A percentile compares a stretch with the other conserved stretches of the same genome.
phyloP scores from a whole-genome alignment of 129 eudicot genomes.

The Logfia minima region DNA sequence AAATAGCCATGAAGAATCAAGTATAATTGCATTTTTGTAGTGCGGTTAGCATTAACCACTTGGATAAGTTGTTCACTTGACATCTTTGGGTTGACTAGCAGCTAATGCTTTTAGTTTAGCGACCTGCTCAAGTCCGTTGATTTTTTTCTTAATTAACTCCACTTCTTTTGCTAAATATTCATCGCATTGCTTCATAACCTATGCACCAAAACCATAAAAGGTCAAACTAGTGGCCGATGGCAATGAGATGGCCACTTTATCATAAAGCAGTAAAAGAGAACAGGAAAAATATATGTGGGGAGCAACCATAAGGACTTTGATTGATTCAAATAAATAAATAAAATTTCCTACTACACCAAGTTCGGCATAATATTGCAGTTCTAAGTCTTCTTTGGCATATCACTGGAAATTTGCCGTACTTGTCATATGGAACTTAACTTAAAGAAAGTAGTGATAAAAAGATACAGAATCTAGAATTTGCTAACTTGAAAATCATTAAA shows the following conservation, averaged over 20 bases:
- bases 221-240: neutral
- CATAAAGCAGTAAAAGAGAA: neutral
- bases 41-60: slow-evolving; percentile 17
- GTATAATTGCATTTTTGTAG: slow-evolving; percentile 30
- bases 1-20: slow-evolving; percentile 18
- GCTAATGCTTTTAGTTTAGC: slow-evolving; percentile 44
- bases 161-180: slow-evolving; percentile 59
- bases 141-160: slow-evolving; percentile 54
- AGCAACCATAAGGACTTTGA: neutral
- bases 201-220: slow-evolving; percentile 7
- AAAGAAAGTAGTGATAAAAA: neutral
- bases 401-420: neutral
- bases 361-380: neutral
- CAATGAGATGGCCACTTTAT: neutral
- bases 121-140: slow-evolving; percentile 59
- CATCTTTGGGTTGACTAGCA: slow-evolving; percentile 40
- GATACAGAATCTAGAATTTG: neutral
- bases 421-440: neutral
- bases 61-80: slow-evolving; percentile 39
- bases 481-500: neutral
- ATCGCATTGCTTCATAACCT: slow-evolving; percentile 64
- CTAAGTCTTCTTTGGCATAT: neutral
- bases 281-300: neutral
- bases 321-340: neutral
- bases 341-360: too few relatives aligned